Percentiles rank a stretch among this genome's conserved stretches.
phyloP scores from a whole-genome alignment of 345 rosid species.

The Euphorbia peplus region DNA sequence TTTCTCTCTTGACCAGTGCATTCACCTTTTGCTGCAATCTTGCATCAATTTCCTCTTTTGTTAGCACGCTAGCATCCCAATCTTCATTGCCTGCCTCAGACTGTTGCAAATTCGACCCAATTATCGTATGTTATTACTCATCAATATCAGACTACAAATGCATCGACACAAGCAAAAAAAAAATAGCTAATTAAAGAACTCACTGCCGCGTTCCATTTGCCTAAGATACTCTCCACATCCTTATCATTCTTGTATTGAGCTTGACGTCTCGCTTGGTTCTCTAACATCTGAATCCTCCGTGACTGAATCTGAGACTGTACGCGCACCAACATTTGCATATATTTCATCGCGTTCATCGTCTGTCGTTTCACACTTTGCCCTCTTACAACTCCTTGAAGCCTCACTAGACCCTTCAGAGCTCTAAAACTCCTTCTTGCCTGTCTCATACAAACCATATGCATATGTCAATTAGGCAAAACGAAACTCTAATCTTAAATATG shows the following conservation, averaged over 20 bases:
- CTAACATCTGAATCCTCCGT: slow-evolving; percentile 84
- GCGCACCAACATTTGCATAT: slow-evolving; percentile 89
- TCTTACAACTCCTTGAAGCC: slow-evolving; percentile 95
- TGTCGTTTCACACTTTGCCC: slow-evolving; percentile 92
- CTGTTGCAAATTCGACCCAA: slow-evolving; percentile 32
- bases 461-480: not conserved
- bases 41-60: slow-evolving; percentile 70
- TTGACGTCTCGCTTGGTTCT: slow-evolving; percentile 64
- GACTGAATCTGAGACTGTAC: slow-evolving; percentile 97
- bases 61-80: slow-evolving; percentile 85
- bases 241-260: slow-evolving; percentile 47
- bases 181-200: slow-evolving; percentile 13
- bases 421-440: slow-evolving; percentile 92
- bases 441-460: slow-evolving; percentile 15
- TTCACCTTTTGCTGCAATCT: slow-evolving; percentile 76
- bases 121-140: slow-evolving; percentile 3
- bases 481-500: not conserved
- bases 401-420: slow-evolving; percentile 87
- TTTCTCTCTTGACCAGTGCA: slow-evolving; percentile 78
- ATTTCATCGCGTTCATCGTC: slow-evolving; percentile 79
- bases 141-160: not conserved
- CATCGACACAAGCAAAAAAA: not conserved
- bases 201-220: slow-evolving; percentile 61
- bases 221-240: slow-evolving; percentile 51
- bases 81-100: slow-evolving; percentile 61